Evolutionary conservation across 2,329 filamentous ascomycete species (phyloP).

Genomic region (Sporothrix globosa): DNA sequence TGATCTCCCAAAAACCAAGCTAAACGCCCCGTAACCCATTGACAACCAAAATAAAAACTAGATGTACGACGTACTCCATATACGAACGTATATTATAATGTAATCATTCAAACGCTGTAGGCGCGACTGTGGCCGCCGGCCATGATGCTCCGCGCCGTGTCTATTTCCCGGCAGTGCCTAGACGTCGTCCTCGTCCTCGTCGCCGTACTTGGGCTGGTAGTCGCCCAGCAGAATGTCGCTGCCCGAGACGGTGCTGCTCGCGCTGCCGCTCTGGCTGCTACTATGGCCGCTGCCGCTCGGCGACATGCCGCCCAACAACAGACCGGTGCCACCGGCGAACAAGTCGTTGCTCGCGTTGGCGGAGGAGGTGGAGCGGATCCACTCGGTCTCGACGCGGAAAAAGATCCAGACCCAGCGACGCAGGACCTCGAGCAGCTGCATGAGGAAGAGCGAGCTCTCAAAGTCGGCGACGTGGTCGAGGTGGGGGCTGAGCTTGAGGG

Average conservation of each 20-base stretch:
- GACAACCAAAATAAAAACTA: not conserved
- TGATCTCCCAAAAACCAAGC: no score
- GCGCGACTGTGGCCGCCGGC: not conserved
- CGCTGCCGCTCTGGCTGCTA: constrained; percentile 22
- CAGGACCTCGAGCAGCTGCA: constrained; percentile 84
- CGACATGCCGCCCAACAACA: not conserved
- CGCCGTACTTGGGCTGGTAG: constrained; percentile 65
- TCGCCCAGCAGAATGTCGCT: constrained; percentile 74
- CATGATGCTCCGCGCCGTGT: not conserved
- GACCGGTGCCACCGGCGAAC: constrained; percentile 34
- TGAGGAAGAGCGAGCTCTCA: constrained; percentile 84
- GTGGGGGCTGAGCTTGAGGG: constrained; percentile 80
- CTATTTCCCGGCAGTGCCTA: not conserved
- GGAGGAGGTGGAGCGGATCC: constrained; percentile 59
- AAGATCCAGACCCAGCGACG: constrained; percentile 97
- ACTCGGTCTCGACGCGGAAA: constrained; percentile 92
- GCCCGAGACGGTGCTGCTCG: constrained; percentile 44
- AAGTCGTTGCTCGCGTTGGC: constrained; percentile 37
- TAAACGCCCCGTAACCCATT: not conserved
- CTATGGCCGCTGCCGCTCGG: constrained; percentile 1
- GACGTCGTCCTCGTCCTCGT: constrained; percentile 39
- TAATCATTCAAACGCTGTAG: not conserved
- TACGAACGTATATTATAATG: not conserved
- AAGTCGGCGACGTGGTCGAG: constrained; percentile 83
- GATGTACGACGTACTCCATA: not conserved